These are phyloP conservation scores for Shiraia bambusicola DNA, from an alignment of 2,329 filamentous ascomycete genomes.

Conservation along the genomic window DNA sequence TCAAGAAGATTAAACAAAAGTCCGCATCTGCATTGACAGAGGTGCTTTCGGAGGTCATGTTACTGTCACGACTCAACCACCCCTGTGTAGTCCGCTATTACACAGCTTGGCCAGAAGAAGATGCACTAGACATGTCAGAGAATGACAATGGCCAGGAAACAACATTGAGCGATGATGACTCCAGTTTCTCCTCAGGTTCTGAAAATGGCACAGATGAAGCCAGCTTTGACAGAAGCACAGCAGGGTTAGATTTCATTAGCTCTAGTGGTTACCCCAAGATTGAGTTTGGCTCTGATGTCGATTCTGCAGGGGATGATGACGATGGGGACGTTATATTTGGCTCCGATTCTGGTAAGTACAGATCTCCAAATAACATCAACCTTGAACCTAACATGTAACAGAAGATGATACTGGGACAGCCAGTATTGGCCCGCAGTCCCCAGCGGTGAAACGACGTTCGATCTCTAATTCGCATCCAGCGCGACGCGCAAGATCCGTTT, in stretches of 20 bases:
- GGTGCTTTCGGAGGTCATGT: slow-evolving; percentile 78
- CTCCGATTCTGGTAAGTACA: slow-evolving; percentile 40
- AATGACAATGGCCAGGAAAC: slow-evolving; percentile 35
- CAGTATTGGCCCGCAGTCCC: slow-evolving; percentile 35
- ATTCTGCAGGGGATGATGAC: slow-evolving; percentile 42
- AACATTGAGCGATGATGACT: slow-evolving; percentile 31
- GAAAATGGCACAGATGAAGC: slow-evolving; percentile 40
- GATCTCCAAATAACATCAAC: neutral
- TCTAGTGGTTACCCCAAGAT: slow-evolving; percentile 76
- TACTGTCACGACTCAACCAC: slow-evolving; percentile 91
- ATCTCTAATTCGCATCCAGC: slow-evolving; percentile 50
- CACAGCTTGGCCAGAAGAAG: slow-evolving; percentile 88
- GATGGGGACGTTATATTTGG: slow-evolving; percentile 40
- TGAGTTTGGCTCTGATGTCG: slow-evolving; percentile 69
- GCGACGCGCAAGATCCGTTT: slow-evolving; percentile 65
- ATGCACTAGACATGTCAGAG: slow-evolving; percentile 48
- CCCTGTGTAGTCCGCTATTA: slow-evolving; percentile 88
- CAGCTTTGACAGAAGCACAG: slow-evolving; percentile 71
- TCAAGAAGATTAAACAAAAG: slow-evolving; percentile 91
- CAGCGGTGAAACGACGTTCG: slow-evolving; percentile 40
- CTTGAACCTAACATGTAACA: slow-evolving; percentile 23
- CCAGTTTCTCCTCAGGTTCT: slow-evolving; percentile 30
- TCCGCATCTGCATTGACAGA: slow-evolving; percentile 75
- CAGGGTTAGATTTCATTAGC: slow-evolving; percentile 85
- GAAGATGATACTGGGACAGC: slow-evolving; percentile 50